A percentile compares a stretch with the other conserved stretches of the same genome.
Conservation (phyloP, 345 rosid genomes). For the Mercurialis annua region DNA sequence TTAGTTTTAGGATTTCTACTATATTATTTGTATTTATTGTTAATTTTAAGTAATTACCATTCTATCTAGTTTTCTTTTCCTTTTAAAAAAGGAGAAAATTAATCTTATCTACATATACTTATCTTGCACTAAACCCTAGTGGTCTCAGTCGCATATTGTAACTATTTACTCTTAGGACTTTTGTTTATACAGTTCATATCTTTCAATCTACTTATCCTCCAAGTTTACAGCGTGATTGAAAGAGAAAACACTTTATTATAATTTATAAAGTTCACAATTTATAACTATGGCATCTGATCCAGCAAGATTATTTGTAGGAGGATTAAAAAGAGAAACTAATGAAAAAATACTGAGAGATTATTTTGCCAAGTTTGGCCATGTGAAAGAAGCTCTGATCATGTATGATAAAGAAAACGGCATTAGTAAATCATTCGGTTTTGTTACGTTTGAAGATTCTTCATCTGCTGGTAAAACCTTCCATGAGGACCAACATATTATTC, state of each 20-base stretch:
- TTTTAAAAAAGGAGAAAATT: no score
- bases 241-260: background rate
- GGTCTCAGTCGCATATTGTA: no score
- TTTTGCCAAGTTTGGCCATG: constrained; percentile 14
- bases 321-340: background rate
- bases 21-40: no score
- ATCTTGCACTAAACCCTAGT: no score
- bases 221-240: background rate
- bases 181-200: no score
- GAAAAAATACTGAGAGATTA: background rate
- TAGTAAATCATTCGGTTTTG: constrained; percentile 24
- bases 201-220: no score
- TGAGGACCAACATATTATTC: constrained; percentile 13
- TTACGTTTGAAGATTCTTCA: constrained; percentile 14
- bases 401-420: background rate
- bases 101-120: no score
- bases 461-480: constrained; percentile 14
- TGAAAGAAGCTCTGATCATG: constrained; percentile 15
- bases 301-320: constrained; percentile 27
- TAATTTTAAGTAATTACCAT: no score
- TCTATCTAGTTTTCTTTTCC: no score
- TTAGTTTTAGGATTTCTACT: no score
- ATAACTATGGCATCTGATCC: no score
- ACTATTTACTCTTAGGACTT: no score
- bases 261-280: background rate